Base-by-base conservation (phyloP, 306 rosid genomes). In the Casuarina cunninghamiana region DNA sequence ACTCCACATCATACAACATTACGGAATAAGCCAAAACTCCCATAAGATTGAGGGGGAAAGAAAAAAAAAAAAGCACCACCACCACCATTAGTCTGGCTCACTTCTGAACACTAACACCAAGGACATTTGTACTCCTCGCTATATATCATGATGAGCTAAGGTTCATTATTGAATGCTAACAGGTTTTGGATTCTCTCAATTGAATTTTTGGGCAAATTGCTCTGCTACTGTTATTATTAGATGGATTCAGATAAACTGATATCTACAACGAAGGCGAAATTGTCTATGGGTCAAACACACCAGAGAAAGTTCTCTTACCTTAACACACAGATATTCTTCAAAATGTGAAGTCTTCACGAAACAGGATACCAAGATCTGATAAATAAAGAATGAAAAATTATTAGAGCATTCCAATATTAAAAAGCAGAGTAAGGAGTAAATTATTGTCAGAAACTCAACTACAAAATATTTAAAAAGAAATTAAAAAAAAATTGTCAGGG, bases 271-370 rank as follows among this genome's bases (percentile, higher is more conserved):
- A 10, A 39, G 21, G 17, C 70, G 26, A 65, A 41, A 66, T 41
- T 17, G 35, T 39, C 49, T 8, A 55, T n/a, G 43, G 32, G 37
- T 26, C 48, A 43, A 15, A 44, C 41, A 73, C 45, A 53, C 50
- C 43, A 5, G 39, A 61, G 66, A 73, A 65, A 69, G 58, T 63
- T 38, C 35, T 61, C 88, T 86, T 89, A 92, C 98, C 97, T 90
- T 94, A 43, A 94, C 97, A 70, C 97, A 84, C 21, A 92, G 87
- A 85, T 94, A 94, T 84, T 92, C 98, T 87, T 92, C 97, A 72
- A 75, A 78, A 87, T 89, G 98, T 12, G 98, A 92, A 74, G 98
- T 92, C 91, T 92, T 92, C 79, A 95, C 97, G 62, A 95, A 94
- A 83, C 98, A 94, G 46, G 98, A 92, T 80, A 94, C 76, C 85